These are phyloP conservation scores for Hemileia vastatrix DNA, from an alignment of 1,284 basidiomycete species.

Conservation along the genomic window DNA sequence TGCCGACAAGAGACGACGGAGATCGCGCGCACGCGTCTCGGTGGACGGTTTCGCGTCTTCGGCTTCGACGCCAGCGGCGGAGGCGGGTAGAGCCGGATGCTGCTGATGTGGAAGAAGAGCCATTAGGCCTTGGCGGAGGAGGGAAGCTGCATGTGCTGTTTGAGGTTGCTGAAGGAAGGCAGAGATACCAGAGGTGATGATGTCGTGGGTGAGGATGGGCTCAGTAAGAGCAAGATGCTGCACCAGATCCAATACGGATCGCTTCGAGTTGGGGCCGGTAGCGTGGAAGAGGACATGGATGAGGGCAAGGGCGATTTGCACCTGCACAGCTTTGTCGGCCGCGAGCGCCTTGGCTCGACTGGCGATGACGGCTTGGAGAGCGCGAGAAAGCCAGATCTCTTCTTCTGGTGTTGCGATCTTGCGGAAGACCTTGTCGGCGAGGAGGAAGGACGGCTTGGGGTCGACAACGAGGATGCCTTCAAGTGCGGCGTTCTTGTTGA, in stretches of 20 bases:
- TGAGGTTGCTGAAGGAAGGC: conserved; percentile 46
- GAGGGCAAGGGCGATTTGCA: conserved; percentile 57
- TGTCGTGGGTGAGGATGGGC: conserved; percentile 51
- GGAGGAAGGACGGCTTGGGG: conserved; percentile 66
- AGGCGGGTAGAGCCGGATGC: too few species aligned
- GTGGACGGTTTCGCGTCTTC: conserved; percentile 18
- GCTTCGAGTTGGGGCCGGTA: conserved; percentile 52
- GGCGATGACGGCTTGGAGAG: conserved; percentile 52
- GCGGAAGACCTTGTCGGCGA: conserved; percentile 76
- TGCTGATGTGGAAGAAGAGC: conserved; percentile 48
- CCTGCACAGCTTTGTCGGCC: conserved; percentile 55
- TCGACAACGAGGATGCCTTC: conserved; percentile 44
- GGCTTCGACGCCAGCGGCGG: conserved; percentile 1
- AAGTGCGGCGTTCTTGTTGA: conserved; percentile 37
- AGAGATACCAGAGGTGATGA: conserved; percentile 55
- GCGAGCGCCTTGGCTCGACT: conserved; percentile 52
- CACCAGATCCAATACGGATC: conserved; percentile 50
- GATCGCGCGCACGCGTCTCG: conserved; percentile 25
- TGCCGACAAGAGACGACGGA: conserved; percentile 23
- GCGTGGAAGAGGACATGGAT: conserved; percentile 60
- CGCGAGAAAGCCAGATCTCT: conserved; percentile 64
- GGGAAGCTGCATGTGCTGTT: conserved; percentile 9
- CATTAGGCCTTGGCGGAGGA: conserved; percentile 51
- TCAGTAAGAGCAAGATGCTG: conserved; percentile 39
- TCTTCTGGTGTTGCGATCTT: conserved; percentile 59